Evolutionary conservation across 768 basidiomycete genomes (phyloP).

Genomic region (Leccinellum rugosiceps): DNA sequence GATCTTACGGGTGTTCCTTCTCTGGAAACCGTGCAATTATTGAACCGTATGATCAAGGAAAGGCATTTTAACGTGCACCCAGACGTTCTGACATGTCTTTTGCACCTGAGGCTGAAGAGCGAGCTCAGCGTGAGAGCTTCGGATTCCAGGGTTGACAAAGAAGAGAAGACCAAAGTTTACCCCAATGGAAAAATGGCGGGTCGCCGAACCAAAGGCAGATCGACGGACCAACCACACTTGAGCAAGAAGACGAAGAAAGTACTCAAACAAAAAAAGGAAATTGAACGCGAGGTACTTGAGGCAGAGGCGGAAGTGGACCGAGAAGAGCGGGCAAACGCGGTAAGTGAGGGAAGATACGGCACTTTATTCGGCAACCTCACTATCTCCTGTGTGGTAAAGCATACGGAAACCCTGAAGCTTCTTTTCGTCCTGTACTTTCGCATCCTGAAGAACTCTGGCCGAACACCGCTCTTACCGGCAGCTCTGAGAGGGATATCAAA

Average conservation of each 20-base stretch:
- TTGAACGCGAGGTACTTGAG: slow-evolving; percentile 88
- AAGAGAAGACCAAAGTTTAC: slow-evolving; percentile 33
- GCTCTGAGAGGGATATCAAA: slow-evolving; percentile 90
- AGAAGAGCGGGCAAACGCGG: slow-evolving; percentile 80
- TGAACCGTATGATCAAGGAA: slow-evolving; percentile 97
- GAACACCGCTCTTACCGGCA: slow-evolving; percentile 76
- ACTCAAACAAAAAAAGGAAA: slow-evolving; percentile 84
- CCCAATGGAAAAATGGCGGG: slow-evolving; percentile 41
- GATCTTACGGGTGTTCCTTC: slow-evolving; percentile 82
- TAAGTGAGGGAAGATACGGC: slow-evolving; percentile 40
- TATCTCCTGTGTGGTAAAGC: slow-evolving; percentile 47
- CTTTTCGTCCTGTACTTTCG: slow-evolving; percentile 97
- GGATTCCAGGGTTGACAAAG: slow-evolving; percentile 60
- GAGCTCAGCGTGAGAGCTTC: slow-evolving; percentile 83
- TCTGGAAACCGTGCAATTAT: slow-evolving; percentile 81
- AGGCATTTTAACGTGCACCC: slow-evolving; percentile 87
- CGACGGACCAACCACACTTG: slow-evolving; percentile 63
- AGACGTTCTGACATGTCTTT: slow-evolving; percentile 78
- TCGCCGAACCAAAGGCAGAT: slow-evolving; percentile 53
- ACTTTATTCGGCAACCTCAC: slow-evolving; percentile 14
- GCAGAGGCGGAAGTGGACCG: slow-evolving; percentile 92
- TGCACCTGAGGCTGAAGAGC: slow-evolving; percentile 81
- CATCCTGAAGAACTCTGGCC: slow-evolving; percentile 81
- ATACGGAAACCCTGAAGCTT: slow-evolving; percentile 97
- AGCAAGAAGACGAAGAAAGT: slow-evolving; percentile 91